Evolutionary conservation across 176 grass and related monocot genomes (phyloP), one percentile per base, ranked within the genome.

Genomic region (Triticum monococcum): DNA sequence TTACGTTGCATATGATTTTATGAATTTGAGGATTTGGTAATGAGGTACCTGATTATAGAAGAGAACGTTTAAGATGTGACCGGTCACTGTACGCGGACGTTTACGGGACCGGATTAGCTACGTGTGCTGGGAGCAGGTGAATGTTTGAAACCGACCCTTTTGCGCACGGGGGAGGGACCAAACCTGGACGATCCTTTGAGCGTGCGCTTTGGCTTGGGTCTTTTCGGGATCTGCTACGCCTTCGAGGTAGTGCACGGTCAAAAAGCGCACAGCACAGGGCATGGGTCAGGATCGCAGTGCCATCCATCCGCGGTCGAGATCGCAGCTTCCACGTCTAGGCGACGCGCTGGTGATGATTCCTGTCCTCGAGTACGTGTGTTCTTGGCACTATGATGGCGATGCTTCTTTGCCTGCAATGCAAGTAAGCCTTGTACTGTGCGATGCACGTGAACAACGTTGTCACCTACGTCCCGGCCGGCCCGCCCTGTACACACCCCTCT

Each of bases 351-450:
- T 73, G 52, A 46, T 84, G 69, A 84, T 75, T 63, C 28, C 54
- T 63, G 52, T 45, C 78, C 13, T 78, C 84, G 72, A 90, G 72
- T 36, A 3, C 8, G 37, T 86, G 23, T 87, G 84, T 63, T 28
- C 48, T 63, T 37, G 16, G 71, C 37, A 66, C n/a, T 50, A 71
- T 73, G 56, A 90, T 81, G 88, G 35, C 64, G 17, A 14, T 41
- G 9, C 24, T 38, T 83, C 65, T 90, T 83, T 90, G 66, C 67
- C 75, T 79, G 64, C 64, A 54, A 35, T 52, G 57, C 80, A 79
- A 79, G 75, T 28, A 67, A 64, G 9, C 14, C 64, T 52, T 30
- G 40, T 38, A 83, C 46, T 63, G 8, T 41, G 67, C 59, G 8
- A 30, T 64, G 61, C 72, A 77, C 72, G 72, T 77, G 71, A 83